A percentile compares a stretch with the other conserved stretches of the same genome.
Evolutionary conservation across 345 rosid species (phyloP).

Genomic region (Balakata baccata): DNA sequence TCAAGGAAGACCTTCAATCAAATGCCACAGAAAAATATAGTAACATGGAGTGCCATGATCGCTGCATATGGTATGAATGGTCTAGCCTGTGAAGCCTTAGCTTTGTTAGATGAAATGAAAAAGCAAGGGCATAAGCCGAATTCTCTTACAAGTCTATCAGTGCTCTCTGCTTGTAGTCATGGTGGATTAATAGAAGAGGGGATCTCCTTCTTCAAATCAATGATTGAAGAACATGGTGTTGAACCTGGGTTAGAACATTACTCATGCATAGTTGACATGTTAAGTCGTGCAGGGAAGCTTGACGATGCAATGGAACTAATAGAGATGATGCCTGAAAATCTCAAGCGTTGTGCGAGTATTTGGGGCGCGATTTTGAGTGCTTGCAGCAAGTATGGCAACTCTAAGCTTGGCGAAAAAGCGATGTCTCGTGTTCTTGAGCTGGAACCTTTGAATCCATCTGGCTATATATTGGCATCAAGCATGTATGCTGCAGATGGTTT

Average conservation of each 20-base stretch:
- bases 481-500: slow-evolving; percentile 47
- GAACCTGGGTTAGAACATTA: slow-evolving; percentile 53
- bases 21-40: slow-evolving; percentile 38
- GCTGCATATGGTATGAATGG: slow-evolving; percentile 69
- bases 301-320: slow-evolving; percentile 48
- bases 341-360: slow-evolving; percentile 45
- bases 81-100: slow-evolving; percentile 51
- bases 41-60: slow-evolving; percentile 73
- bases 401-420: slow-evolving; percentile 36
- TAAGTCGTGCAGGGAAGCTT: slow-evolving; percentile 62
- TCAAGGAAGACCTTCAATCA: slow-evolving; percentile 57
- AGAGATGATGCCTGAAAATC: slow-evolving; percentile 38
- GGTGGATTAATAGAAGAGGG: slow-evolving; percentile 64
- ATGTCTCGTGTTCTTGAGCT: slow-evolving; percentile 46
- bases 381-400: slow-evolving; percentile 46
- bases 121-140: slow-evolving; percentile 48
- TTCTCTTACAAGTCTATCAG: slow-evolving; percentile 52
- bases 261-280: slow-evolving; percentile 66
- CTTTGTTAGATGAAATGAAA: slow-evolving; percentile 49
- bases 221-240: slow-evolving; percentile 39
- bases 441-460: slow-evolving; percentile 52
- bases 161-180: slow-evolving; percentile 69
- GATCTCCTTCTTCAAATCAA: slow-evolving; percentile 51
- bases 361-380: slow-evolving; percentile 69
- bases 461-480: slow-evolving; percentile 58